Base-by-base conservation (phyloP, 1,284 basidiomycete species). In the Mycosarcoma mackinlayi region DNA sequence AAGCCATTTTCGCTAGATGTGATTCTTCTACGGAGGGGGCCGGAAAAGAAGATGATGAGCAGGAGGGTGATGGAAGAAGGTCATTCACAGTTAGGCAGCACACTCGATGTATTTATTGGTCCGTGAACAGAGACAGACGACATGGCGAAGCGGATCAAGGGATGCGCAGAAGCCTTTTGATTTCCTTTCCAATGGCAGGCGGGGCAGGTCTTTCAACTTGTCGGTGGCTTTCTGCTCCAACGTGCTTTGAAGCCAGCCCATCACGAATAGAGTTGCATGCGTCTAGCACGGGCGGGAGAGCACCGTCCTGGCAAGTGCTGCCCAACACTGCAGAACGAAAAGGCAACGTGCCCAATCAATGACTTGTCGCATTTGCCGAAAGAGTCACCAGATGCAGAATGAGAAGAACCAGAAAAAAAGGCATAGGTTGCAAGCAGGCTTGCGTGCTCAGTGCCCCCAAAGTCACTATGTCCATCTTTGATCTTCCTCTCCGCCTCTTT, bases 281-380 rank as follows among this genome's bases (percentile, higher is more conserved):
- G n/a, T 33, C 44, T 46, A 37, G 56, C 42, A 59, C 49, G 38
- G 37, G 57, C 57, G 57, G 49, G n/a, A 52, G 37, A 35, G 42
- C 11, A 37, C 56, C 42, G 48, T 49, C 37, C 23, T 38, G 27
- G 21, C 14, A 30, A 41, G n/a, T 24, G 18, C 24, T 14, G 7
- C 34, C n/a, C 30, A 37, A 45, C 3, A 4, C 13, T 37, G 18
- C 18, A 47, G 27, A 27, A 27, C 16, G 8, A 24, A 19, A 7
- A 23, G 34, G 27, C 55, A 57, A 57, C 47, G 55, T 57, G 50
- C 50, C 30, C 35, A 21, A 13, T 5, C 10, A 9, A 31, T 30
- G 34, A 24, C 16, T 21, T 19, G 19, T 33, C 21, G n/a, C 24
- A 13, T 38, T 39, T 49, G 47, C 47, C 25, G 47, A 49, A 27